Evolutionary conservation across 2,329 filamentous ascomycete genomes (phyloP), one percentile per base, ranked within the genome.

Genomic region (Pleurostoma richardsiae): DNA sequence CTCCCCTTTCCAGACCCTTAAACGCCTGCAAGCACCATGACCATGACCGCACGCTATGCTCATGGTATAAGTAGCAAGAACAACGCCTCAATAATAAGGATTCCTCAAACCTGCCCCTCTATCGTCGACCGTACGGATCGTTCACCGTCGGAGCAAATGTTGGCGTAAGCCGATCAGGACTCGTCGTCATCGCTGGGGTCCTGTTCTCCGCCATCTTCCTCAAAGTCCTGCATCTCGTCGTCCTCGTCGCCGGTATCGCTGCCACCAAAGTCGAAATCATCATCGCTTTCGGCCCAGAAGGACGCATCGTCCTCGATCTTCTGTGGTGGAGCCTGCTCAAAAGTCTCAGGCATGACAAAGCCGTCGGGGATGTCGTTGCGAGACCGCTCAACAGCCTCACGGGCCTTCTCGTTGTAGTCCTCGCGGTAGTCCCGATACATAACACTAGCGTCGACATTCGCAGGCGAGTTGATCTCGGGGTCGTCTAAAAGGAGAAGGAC

Each of bases 401-500:
- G 75, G 2, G 92, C 89, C 56, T 76, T 77, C 40, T 72, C 68
- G 59, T 89, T 83, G 73, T 95, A 99, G 30, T 73, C 66, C 2
- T 74, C 71, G 0, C 82, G 82, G 30, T 85, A 69, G 56, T 91
- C 89, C 50, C 92, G 84, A 59, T 95, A 85, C 73, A 90, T 80
- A 28, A 96, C 86, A 48, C 89, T 83, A 2, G 94, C 92, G 56
- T 97, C 92, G 46, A 97, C 91, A 63, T 97, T 97, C 52, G 92
- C 94, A 0, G 94, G 90, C 0, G 90, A 96, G 56, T 84, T 90
- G 59, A 95, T 89, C 67, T 99, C 92, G 10, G 92, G 90, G 58
- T 96, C 90, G 63, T 97, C 94, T 46, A 99, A 82, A 3, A 99
- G 81, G 5, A 94, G 86, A 6, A 97, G 80, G 19, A 97, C 88